phyloP scores from a whole-genome alignment of 345 rosid species.

The Murraya paniculata region DNA sequence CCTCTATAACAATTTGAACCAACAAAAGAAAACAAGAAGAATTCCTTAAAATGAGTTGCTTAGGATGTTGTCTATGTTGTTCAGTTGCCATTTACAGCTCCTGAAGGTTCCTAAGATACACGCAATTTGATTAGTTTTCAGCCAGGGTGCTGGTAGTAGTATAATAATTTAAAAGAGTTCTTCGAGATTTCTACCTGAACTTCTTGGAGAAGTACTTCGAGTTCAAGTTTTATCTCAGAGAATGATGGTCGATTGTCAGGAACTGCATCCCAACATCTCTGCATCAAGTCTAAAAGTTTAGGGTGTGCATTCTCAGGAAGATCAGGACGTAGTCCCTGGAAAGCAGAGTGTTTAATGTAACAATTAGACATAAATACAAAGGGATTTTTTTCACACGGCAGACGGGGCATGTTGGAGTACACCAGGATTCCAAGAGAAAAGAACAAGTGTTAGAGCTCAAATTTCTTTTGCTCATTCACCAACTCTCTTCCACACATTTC shows the following conservation, averaged over 20 bases:
- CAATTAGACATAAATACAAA: neutral
- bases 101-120: conserved; percentile 32
- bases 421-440: neutral
- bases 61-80: conserved; percentile 7
- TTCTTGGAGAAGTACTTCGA: conserved; percentile 49
- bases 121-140: conserved; percentile 3
- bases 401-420: neutral
- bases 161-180: neutral
- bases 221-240: conserved; percentile 47
- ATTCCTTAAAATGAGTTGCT: conserved; percentile 15
- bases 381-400: neutral
- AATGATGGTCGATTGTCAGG: conserved; percentile 56
- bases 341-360: neutral
- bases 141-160: neutral
- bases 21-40: conserved; percentile 9
- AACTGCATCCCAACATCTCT: conserved; percentile 66
- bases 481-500: neutral
- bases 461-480: neutral
- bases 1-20: conserved; percentile 16
- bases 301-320: conserved; percentile 56
- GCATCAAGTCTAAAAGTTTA: conserved; percentile 50
- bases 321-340: conserved; percentile 69
- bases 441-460: neutral
- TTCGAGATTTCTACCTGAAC: conserved; percentile 36
- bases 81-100: conserved; percentile 35